A percentile compares a stretch with the other conserved stretches of the same genome.
phyloP scores from a whole-genome alignment of 768 basidiomycete genomes.

The Steccherinum ochraceum region DNA sequence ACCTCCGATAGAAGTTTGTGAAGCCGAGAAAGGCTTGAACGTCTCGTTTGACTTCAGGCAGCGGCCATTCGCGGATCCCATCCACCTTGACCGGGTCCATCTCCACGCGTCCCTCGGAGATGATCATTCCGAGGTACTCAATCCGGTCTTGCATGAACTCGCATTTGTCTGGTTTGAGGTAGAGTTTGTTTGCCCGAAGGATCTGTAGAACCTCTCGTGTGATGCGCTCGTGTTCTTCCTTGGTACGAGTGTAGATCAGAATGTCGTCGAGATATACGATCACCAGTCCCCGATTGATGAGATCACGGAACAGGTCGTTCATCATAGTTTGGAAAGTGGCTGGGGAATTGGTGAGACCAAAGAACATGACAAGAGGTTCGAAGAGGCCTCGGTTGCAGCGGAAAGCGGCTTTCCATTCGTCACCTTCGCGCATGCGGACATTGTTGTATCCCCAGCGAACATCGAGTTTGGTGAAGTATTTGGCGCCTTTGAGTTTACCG shows the following conservation, averaged over 20 bases:
- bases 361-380: slow-evolving; percentile 25
- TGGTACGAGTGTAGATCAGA: slow-evolving; percentile 14
- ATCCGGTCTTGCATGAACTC: slow-evolving; percentile 19
- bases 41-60: slow-evolving; percentile 11
- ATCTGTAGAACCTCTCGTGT: slow-evolving; percentile 20
- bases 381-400: slow-evolving; percentile 19
- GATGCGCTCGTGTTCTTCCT: slow-evolving; percentile 12
- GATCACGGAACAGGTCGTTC: slow-evolving; percentile 25
- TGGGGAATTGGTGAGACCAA: slow-evolving; percentile 16
- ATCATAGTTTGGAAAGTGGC: slow-evolving; percentile 27
- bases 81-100: slow-evolving; percentile 31
- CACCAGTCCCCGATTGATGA: slow-evolving; percentile 29
- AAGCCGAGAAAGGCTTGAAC: slow-evolving; percentile 24
- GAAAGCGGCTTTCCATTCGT: slow-evolving; percentile 29
- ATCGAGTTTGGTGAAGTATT: slow-evolving; percentile 25
- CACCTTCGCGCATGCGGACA: slow-evolving; percentile 12
- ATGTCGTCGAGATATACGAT: slow-evolving; percentile 41
- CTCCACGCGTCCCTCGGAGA: slow-evolving; percentile 12
- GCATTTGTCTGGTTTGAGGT: slow-evolving; percentile 32
- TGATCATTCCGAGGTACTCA: slow-evolving; percentile 26
- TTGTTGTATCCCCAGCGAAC: slow-evolving; percentile 21
- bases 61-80: slow-evolving; percentile 25
- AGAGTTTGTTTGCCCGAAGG: slow-evolving; percentile 28
- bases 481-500: slow-evolving; percentile 14
- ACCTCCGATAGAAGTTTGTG: slow-evolving; percentile 25